phyloP scores from a whole-genome alignment of 768 basidiomycete genomes.

The Exsudoporus frostii region DNA sequence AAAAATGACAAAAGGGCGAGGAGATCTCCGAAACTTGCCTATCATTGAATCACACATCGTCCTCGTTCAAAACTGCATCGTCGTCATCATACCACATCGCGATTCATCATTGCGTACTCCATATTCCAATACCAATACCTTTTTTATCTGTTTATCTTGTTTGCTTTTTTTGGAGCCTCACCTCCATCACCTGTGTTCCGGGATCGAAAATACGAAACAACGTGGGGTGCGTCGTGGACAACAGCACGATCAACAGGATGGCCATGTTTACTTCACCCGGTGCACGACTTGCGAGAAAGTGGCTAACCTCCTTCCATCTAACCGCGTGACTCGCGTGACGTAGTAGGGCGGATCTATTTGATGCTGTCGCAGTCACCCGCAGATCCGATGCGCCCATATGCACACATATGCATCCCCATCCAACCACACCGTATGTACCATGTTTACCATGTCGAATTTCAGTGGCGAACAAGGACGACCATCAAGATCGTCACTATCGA shows the following conservation, averaged over 20 bases:
- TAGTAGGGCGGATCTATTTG: neutral
- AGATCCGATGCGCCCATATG: neutral
- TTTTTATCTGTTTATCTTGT: too few species aligned
- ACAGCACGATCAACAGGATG: neutral
- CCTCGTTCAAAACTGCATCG: too few species aligned
- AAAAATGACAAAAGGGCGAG: too few species aligned
- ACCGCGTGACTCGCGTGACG: neutral
- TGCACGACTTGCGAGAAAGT: too few species aligned
- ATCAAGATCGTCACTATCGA: conserved; percentile 11
- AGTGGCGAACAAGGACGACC: conserved; percentile 4
- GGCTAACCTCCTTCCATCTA: too few species aligned
- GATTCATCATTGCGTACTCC: too few species aligned
- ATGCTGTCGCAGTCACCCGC: neutral
- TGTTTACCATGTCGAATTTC: conserved; percentile 10
- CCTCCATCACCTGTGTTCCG: neutral
- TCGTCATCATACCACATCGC: neutral
- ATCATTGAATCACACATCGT: too few species aligned
- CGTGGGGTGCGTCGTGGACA: neutral
- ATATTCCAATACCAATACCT: too few species aligned
- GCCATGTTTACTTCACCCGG: neutral
- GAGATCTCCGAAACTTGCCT: too few species aligned
- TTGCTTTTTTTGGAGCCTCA: neutral
- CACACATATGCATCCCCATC: neutral
- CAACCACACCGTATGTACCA: neutral
- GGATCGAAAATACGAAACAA: neutral